Evolutionary conservation across 2,329 filamentous ascomycete species (phyloP), one percentile per base, ranked within the genome.

Genomic region (Beauveria asiatica): DNA sequence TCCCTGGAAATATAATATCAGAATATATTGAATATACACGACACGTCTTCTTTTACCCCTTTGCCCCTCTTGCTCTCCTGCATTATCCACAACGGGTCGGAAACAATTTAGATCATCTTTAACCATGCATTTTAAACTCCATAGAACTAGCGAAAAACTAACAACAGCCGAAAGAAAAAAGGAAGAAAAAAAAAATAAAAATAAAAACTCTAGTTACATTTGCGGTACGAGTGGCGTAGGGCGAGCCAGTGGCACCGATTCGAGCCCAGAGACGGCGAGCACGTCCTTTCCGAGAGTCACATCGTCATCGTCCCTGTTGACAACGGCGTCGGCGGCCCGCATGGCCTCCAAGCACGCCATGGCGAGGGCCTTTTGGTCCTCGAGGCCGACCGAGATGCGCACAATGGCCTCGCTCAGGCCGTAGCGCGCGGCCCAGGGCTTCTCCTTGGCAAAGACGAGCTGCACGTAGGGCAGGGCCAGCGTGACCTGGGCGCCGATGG

Each of bases 401-500:
- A 82, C 71, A 56, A 77, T 74, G 61, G 75, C 73, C 61, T 72
- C 69, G 58, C 65, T 66, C 2, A 76, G 65, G 0, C 76, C 79
- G 41, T 74, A 73, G 3, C 63, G 63, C 1, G 70, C 69, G 63
- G 77, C 71, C n/a, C 72, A 70, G 33, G 66, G 70, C 3, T 67
- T 70, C 55, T 75, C 70, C 10, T 74, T 70, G 5, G 70, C 71
- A 63, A 75, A 80, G 3, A 76, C 67, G n/a, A 74, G 65, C 62
- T 75, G 72, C 60, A 76, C 78, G 64, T 81, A 83, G 0, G 78
- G 72, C 39, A 81, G 62, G 33, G 74, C 74, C 2, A 84, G 69
- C 10, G 80, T 83, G 57, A 76, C 70, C 63, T 80, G 79, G 0
- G 79, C 81, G 1, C 80, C 82, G 0, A 84, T 70, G 64, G 83